phyloP scores from a whole-genome alignment of 2,329 filamentous ascomycete species.

The Trichoderma koningii region DNA sequence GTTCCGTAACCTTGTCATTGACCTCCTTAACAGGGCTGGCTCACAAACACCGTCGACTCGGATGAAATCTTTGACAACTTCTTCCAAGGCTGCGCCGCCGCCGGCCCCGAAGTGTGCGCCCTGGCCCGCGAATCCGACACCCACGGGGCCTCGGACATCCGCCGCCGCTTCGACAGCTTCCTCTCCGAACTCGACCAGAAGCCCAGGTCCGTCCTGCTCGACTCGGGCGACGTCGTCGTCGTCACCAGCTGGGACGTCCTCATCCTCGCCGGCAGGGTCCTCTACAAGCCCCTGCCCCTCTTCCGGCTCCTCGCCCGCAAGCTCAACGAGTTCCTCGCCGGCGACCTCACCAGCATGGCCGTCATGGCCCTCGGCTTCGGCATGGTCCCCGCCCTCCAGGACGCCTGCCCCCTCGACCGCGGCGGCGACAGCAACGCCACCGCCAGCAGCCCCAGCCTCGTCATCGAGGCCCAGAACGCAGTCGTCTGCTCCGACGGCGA shows the following conservation, averaged over 20 bases:
- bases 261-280: slow-evolving; percentile 32
- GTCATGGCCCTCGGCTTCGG: not conserved
- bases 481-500: slow-evolving; percentile 44
- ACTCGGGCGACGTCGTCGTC: slow-evolving; percentile 32
- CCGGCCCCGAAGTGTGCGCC: slow-evolving; percentile 35
- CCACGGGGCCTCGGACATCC: slow-evolving; percentile 35
- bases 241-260: slow-evolving; percentile 41
- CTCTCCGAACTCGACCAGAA: slow-evolving; percentile 35
- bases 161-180: slow-evolving; percentile 39
- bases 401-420: slow-evolving; percentile 28
- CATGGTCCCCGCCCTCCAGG: slow-evolving; percentile 31
- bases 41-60: slow-evolving; percentile 43
- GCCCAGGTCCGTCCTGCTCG: slow-evolving; percentile 34
- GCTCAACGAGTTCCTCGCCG: slow-evolving; percentile 31
- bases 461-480: slow-evolving; percentile 33
- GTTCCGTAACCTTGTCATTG: not conserved
- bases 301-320: slow-evolving; percentile 28
- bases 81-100: slow-evolving; percentile 42
- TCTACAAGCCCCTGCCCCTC: slow-evolving; percentile 38
- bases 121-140: slow-evolving; percentile 35
- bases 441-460: not conserved
- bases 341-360: slow-evolving; percentile 27
- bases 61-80: slow-evolving; percentile 41
- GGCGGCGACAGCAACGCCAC: slow-evolving; percentile 1
- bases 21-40: slow-evolving; percentile 37